Base-by-base conservation (phyloP, 139 green algal genomes). In the Nannochloris sp. region DNA sequence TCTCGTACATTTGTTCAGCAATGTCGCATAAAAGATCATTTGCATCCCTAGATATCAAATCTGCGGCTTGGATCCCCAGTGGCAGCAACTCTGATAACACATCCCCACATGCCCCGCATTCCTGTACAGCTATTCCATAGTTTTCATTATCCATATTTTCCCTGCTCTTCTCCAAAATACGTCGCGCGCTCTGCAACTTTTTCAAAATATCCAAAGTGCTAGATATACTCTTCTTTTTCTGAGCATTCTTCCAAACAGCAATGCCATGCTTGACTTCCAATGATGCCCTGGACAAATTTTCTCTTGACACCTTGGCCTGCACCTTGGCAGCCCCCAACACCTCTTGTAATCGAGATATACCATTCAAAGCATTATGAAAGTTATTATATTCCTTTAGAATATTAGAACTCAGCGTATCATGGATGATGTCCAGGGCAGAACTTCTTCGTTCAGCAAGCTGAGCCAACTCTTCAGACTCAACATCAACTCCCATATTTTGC, bases 341-440 rank as follows among this genome's bases (percentile, higher is more conserved):
- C 15, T 44, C 57, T n/a, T 34, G 14, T 25, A 21, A 23, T 9
- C 36, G 44, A 9, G 43, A 61, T 3, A 78, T 71, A 29, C 80
- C 71, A 16, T 72, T 56, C 23, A 83, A 64, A 3, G 73, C 78
- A 16, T 29, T 34, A 31, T 74, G 63, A 56, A 84, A 78, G 5
- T 46, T 49, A 40, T 72, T 61, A 44, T 80, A 84, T 53, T 83
- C 77, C 40, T n/a, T 25, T 11, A 83, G 55, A 34, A 84, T 67
- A 24, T 81, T 68, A 48, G 53, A 9, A 6, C 63, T 66, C 60
- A 84, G 71, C 49, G 66, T 70, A 36, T 80, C 71, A 50, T 62
- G 73, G 9, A 84, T 76, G 5, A 71, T 64, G 70, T 84, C 78
- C 18, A 84, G 57, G 7, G 74, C 70, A 4, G 10, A 37, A 1